Conservation (phyloP, 768 basidiomycete genomes). For the Rhodotorula graminis region DNA sequence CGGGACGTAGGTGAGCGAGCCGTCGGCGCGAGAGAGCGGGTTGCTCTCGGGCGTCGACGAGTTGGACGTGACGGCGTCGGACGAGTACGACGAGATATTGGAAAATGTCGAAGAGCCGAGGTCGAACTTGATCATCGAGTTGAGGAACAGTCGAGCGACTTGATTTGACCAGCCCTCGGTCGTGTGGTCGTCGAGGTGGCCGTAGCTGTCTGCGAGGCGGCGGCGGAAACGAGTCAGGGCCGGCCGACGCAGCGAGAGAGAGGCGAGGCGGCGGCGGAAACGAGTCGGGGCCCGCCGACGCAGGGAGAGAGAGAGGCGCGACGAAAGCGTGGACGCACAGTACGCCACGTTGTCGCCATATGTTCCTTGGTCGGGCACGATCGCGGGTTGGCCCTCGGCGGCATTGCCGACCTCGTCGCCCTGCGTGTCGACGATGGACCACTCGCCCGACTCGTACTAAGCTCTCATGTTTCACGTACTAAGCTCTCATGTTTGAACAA, state of each 20-base stretch:
- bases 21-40: constrained; percentile 30
- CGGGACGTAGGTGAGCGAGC: constrained; percentile 29
- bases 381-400: constrained; percentile 20
- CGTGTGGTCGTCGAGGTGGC: constrained; percentile 28
- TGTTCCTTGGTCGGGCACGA: constrained; percentile 9
- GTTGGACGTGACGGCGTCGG: constrained; percentile 14
- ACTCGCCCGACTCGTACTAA: constrained; percentile 9
- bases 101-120: constrained; percentile 9
- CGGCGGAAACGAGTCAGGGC: no score
- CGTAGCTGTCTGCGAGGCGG: constrained; percentile 11
- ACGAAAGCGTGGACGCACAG: constrained; percentile 10
- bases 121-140: constrained; percentile 28
- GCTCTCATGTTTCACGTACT: no score
- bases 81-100: constrained; percentile 29
- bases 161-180: constrained; percentile 28
- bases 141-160: constrained; percentile 28
- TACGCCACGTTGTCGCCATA: constrained; percentile 25
- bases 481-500: no score
- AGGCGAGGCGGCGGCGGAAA: background rate
- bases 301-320: background rate
- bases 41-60: constrained; percentile 20
- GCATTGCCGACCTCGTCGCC: constrained; percentile 18
- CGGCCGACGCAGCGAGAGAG: no score
- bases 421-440: constrained; percentile 7
- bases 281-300: no score